Conservation (phyloP, 345 rosid genomes). For the Litchi chinensis region DNA sequence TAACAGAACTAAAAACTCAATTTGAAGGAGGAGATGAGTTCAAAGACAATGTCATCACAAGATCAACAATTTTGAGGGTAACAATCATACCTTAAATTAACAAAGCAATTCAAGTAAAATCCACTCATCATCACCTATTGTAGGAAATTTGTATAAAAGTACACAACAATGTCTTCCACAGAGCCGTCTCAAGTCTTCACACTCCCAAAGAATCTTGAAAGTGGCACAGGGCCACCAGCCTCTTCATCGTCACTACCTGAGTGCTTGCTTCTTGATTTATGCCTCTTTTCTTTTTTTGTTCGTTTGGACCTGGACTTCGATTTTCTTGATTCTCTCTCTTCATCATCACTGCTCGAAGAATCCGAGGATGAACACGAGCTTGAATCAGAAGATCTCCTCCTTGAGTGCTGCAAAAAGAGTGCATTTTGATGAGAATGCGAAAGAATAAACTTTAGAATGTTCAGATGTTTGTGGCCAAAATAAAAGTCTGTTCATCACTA, state of each 20-base stretch:
- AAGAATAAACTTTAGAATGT: constrained; percentile 1
- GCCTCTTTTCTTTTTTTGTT: constrained; percentile 74
- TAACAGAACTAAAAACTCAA: background rate
- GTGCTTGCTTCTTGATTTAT: constrained; percentile 59
- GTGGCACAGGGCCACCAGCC: constrained; percentile 79
- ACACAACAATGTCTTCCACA: constrained; percentile 18
- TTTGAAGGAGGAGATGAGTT: background rate
- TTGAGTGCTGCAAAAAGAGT: constrained; percentile 62
- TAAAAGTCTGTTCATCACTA: background rate
- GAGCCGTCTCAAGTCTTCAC: constrained; percentile 48
- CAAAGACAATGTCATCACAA: constrained; percentile 22
- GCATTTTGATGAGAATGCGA: constrained; percentile 14
- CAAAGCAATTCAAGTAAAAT: constrained; percentile 14
- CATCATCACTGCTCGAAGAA: constrained; percentile 77
- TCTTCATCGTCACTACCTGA: constrained; percentile 48
- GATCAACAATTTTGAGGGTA: background rate
- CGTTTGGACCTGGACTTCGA: constrained; percentile 79
- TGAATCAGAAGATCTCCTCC: constrained; percentile 55
- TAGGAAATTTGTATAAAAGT: constrained; percentile 15
- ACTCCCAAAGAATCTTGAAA: constrained; percentile 86
- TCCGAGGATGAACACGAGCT: constrained; percentile 73
- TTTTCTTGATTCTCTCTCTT: constrained; percentile 67
- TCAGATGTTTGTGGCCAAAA: background rate
- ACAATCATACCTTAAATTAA: background rate
- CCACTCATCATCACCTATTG: constrained; percentile 8